Base-by-base conservation (phyloP, 2,329 filamentous ascomycete species). In the Calonectria pauciramosa region DNA sequence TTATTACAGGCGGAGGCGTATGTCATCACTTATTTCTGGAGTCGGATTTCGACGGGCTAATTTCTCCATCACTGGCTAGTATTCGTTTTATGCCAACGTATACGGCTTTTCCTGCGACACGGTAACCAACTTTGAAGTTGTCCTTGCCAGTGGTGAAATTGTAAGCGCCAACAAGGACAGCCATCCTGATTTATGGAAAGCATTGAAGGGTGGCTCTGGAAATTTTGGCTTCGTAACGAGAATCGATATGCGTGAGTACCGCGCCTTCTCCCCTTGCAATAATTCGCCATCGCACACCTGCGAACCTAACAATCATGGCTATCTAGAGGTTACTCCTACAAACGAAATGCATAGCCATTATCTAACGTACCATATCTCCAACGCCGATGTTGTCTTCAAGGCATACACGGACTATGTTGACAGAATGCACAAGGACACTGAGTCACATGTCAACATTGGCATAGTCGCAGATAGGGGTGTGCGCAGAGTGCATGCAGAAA, bases 271-370 rank as follows among this genome's bases (percentile, higher is more conserved):
- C n/a, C n/a, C 9, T 11, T 9, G 0, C 10, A n/a, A 36, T n/a
- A 6, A 6, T 14, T 34, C 8, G 34, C 13, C 9, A 34, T 16
- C 18, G 7, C 10, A n/a, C n/a, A n/a, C 20, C 3, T 4, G 2
- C 18, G 9, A 34, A 34, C 8, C 18, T n/a, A 34, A 34, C 10
- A 28, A 36, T 10, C 28, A 23, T 60, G 1, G 16, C 13, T 8
- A 41, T 28, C 34, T 5, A 60, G 56, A 38, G 56, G n/a, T 10
- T 13, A 60, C 41, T 7, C 34, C 34, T 1, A 38, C 56, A 41
- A 60, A 60, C 23, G 36, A 60, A 28, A 60, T 60, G 18, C 56
- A 60, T 18, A 60, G 34, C 34, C 56, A 60, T 28, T 60, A 60
- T 38, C 11, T 60, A 2, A 38, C 56, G 9, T 60, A 60, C n/a